Percentiles rank a stretch among this genome's conserved stretches.
These are phyloP conservation scores for Solanum sejunctum DNA, from an alignment of 257 asterid species.

Conservation along the genomic window DNA sequence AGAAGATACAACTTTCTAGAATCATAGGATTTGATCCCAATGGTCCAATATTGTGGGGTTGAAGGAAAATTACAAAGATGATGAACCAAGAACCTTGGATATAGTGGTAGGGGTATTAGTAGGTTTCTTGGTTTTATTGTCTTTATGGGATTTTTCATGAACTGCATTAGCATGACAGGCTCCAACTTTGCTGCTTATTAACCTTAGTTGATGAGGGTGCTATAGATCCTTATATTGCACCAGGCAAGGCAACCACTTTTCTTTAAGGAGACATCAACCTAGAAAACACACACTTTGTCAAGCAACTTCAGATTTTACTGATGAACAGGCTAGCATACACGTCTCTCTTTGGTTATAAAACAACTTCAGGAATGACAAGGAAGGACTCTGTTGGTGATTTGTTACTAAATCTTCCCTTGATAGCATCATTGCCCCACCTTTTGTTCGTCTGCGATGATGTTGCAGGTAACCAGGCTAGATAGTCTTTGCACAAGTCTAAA, in stretches of 20 bases:
- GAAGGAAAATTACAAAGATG: slow-evolving; percentile 56
- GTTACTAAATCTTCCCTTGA: slow-evolving; percentile 70
- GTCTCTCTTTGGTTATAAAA: slow-evolving; percentile 19
- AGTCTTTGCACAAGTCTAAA: neutral
- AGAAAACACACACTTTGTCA: slow-evolving; percentile 94
- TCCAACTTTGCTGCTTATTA: neutral
- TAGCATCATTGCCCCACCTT: slow-evolving; percentile 90
- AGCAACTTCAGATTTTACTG: slow-evolving; percentile 84
- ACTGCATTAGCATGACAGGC: neutral
- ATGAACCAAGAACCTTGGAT: slow-evolving; percentile 53
- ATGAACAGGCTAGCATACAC: slow-evolving; percentile 70
- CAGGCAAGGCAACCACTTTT: slow-evolving; percentile 80
- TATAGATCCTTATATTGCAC: slow-evolving; percentile 20
- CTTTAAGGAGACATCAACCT: slow-evolving; percentile 86
- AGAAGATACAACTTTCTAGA: too few species aligned
- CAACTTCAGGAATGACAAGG: slow-evolving; percentile 43
- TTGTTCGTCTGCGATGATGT: slow-evolving; percentile 55
- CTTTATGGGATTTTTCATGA: neutral
- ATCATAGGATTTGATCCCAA: slow-evolving; percentile 9
- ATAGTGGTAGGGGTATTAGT: slow-evolving; percentile 42
- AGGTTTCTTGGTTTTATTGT: neutral
- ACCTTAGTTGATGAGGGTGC: neutral
- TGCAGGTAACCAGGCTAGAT: slow-evolving; percentile 53
- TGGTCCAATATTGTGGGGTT: slow-evolving; percentile 79
- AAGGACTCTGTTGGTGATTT: slow-evolving; percentile 84